phyloP scores from a whole-genome alignment of 192 early-diverging fungal species.

The Rhizophagus prolifer region DNA sequence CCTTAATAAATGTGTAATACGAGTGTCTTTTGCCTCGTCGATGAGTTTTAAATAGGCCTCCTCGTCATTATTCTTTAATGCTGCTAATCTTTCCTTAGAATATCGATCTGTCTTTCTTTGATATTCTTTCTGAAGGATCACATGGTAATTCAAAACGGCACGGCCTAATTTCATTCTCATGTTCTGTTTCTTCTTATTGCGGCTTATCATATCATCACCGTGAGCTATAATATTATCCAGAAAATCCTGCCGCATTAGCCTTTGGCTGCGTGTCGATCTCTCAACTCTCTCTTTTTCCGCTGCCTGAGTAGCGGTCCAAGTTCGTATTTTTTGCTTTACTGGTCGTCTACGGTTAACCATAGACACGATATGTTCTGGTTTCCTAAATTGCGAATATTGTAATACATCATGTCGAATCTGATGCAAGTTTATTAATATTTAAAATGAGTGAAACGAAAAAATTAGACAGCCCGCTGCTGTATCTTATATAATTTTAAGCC shows the following conservation, averaged over 20 bases:
- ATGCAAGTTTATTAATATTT: neutral
- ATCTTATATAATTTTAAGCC: neutral
- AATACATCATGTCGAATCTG: constrained; percentile 1
- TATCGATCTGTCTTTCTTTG: constrained; percentile 81
- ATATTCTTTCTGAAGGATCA: constrained; percentile 87
- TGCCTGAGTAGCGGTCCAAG: constrained; percentile 83
- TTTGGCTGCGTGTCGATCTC: constrained; percentile 83
- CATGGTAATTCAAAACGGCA: constrained; percentile 76
- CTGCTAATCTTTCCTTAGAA: constrained; percentile 91
- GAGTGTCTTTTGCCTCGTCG: constrained; percentile 94
- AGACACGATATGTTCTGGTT: neutral
- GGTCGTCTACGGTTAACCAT: neutral
- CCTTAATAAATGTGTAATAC: constrained; percentile 85
- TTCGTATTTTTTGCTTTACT: constrained; percentile 66
- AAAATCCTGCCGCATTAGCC: constrained; percentile 78
- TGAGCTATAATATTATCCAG: constrained; percentile 72
- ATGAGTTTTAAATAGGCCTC: constrained; percentile 94
- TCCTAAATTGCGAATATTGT: constrained; percentile 1
- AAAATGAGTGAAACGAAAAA: neutral
- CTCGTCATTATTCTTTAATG: constrained; percentile 96
- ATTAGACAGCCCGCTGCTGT: neutral
- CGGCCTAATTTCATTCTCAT: constrained; percentile 74
- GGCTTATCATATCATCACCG: constrained; percentile 63
- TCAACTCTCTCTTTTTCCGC: constrained; percentile 83
- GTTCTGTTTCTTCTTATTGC: constrained; percentile 65